These are phyloP conservation scores for Xylogone sp. DNA, from an alignment of 2,329 filamentous ascomycete species.

Conservation along the genomic window DNA sequence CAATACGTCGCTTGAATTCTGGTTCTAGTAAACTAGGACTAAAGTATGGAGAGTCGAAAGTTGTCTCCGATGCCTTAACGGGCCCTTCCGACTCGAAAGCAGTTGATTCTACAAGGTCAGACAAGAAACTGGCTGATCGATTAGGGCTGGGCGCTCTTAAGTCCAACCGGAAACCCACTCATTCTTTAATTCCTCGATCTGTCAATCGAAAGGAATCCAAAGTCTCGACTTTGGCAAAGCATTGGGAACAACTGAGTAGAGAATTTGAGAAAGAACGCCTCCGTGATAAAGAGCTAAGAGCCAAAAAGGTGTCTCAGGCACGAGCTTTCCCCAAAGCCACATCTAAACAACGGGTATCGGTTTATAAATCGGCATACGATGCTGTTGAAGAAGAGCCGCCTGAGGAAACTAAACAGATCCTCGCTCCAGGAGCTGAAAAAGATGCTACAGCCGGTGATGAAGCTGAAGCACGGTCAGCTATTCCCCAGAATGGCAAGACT, in stretches of 20 bases:
- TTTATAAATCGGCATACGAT: conserved; percentile 90
- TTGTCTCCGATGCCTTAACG: conserved; percentile 8
- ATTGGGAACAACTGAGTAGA: conserved; percentile 93
- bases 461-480: neutral
- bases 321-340: conserved; percentile 85
- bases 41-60: conserved; percentile 17
- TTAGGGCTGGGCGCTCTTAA: conserved; percentile 66
- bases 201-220: conserved; percentile 72
- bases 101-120: conserved; percentile 23
- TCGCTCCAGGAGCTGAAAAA: neutral
- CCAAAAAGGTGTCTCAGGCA: conserved; percentile 69
- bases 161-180: conserved; percentile 46
- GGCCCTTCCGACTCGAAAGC: conserved; percentile 20
- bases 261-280: conserved; percentile 88
- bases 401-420: neutral
- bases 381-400: conserved; percentile 64
- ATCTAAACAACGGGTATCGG: conserved; percentile 93
- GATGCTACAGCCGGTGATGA: neutral
- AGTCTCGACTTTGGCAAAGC: conserved; percentile 87
- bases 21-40: conserved; percentile 14
- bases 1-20: conserved; percentile 22
- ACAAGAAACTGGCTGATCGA: conserved; percentile 76
- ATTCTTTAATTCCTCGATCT: conserved; percentile 87
- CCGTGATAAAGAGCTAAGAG: conserved; percentile 76
- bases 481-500: neutral